These are phyloP conservation scores for Candida insectalens DNA, from an alignment of 805 yeast genomes.

Conservation along the genomic window DNA sequence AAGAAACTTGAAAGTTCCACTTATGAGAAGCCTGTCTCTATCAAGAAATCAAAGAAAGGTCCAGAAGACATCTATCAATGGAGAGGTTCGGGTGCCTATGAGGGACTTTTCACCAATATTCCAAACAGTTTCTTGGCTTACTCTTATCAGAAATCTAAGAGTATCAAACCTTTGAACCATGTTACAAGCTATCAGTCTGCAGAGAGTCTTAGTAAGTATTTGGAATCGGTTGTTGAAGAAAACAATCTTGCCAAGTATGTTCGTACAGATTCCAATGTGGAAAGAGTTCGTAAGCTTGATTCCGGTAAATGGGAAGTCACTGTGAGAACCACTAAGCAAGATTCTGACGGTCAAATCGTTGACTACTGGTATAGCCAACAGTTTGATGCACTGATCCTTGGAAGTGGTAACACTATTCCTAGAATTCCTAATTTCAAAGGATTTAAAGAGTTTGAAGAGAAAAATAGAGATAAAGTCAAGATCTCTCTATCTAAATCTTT, in stretches of 20 bases:
- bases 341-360: slow-evolving; percentile 2
- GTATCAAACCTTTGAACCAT: slow-evolving; percentile 7
- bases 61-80: slow-evolving; percentile 16
- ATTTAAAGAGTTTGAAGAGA: slow-evolving; percentile 26
- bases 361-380: slow-evolving; percentile 32
- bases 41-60: slow-evolving; percentile 3
- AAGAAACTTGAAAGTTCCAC: slow-evolving; percentile 19
- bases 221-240: slow-evolving; percentile 13
- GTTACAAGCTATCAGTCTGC: slow-evolving; percentile 21
- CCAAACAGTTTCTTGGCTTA: slow-evolving; percentile 29
- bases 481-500: slow-evolving; percentile 48
- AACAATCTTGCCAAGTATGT: slow-evolving; percentile 23
- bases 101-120: slow-evolving; percentile 32
- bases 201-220: slow-evolving; percentile 12
- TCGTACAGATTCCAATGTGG: slow-evolving; percentile 32
- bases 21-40: slow-evolving; percentile 24
- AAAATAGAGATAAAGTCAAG: slow-evolving; percentile 24
- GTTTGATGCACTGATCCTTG: slow-evolving; percentile 54
- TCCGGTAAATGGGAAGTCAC: slow-evolving; percentile 29
- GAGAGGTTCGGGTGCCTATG: slow-evolving; percentile 29
- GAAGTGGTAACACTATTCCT: slow-evolving; percentile 57
- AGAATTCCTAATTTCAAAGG: slow-evolving; percentile 37
- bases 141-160: slow-evolving; percentile 21
- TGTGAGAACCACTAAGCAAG: slow-evolving; percentile 4
- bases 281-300: slow-evolving; percentile 24